Conservation (phyloP, 2,329 filamentous ascomycete genomes). For the Endoconidiophora laricicola region DNA sequence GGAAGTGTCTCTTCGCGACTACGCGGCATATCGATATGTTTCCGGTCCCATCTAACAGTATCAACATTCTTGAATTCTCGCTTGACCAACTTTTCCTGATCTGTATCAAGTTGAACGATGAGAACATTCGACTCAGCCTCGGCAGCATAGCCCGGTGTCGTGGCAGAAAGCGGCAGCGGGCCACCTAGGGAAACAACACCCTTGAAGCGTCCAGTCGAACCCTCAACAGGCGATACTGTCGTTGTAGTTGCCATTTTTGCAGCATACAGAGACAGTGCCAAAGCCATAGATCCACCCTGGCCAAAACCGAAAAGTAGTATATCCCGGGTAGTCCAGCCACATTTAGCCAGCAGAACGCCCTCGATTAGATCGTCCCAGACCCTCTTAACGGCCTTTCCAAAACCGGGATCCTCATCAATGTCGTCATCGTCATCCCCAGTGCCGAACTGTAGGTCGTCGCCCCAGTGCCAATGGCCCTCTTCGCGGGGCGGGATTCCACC, state of each 20-base stretch:
- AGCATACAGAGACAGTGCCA: constrained; percentile 32
- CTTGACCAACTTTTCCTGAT: constrained; percentile 46
- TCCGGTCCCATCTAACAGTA: constrained; percentile 51
- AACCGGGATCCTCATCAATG: constrained; percentile 46
- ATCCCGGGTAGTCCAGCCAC: constrained; percentile 42
- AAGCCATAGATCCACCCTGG: constrained; percentile 47
- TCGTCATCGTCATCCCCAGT: constrained; percentile 25
- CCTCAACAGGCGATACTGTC: not conserved
- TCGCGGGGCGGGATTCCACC: constrained; percentile 2
- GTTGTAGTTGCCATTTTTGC: constrained; percentile 4
- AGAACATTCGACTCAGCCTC: constrained; percentile 39
- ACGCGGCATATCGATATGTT: constrained; percentile 66
- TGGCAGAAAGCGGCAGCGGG: constrained; percentile 34
- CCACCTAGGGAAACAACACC: constrained; percentile 50
- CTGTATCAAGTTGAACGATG: constrained; percentile 42
- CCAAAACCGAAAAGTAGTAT: constrained; percentile 50
- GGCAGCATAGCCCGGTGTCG: constrained; percentile 22
- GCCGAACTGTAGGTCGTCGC: constrained; percentile 41
- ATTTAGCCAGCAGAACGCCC: constrained; percentile 33
- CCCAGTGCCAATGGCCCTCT: constrained; percentile 41
- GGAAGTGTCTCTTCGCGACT: constrained; percentile 75
- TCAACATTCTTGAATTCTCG: constrained; percentile 49
- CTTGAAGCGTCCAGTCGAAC: constrained; percentile 22
- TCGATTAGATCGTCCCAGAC: constrained; percentile 35
- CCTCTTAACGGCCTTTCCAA: constrained; percentile 29